Conservation (phyloP, 78 protist genomes). For the Isochrysis galbana region DNA sequence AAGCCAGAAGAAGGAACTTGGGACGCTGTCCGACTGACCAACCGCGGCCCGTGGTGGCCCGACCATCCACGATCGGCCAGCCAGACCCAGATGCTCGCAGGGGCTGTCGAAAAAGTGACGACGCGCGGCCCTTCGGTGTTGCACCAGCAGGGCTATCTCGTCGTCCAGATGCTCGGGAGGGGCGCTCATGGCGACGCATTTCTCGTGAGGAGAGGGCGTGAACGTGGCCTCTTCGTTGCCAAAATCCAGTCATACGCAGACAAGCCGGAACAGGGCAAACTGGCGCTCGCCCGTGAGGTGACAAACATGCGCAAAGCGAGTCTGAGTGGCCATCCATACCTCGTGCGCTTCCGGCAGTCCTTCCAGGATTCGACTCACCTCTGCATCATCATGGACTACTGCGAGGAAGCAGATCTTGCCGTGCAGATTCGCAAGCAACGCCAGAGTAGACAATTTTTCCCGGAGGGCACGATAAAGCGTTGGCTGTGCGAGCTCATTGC, state of each 20-base stretch:
- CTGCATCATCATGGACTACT: slow-evolving; percentile 7
- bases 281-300: background rate
- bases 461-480: background rate
- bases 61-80: too few species aligned
- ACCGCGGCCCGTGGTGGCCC: too few species aligned
- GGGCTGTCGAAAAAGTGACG: too few species aligned
- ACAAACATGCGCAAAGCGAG: background rate
- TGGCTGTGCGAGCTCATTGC: background rate
- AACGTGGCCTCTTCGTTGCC: background rate
- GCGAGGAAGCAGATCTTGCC: background rate
- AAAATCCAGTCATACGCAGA: background rate
- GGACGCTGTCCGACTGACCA: too few species aligned
- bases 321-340: background rate
- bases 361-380: background rate
- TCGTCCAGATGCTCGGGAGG: background rate
- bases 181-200: background rate
- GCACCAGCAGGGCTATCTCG: background rate
- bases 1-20: too few species aligned
- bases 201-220: background rate
- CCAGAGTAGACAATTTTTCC: background rate
- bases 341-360: slow-evolving; percentile 1
- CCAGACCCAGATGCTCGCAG: too few species aligned
- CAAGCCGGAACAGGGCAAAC: background rate
- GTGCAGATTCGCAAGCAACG: background rate
- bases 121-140: too few species aligned